Base-by-base conservation (phyloP, 805 yeast genomes). In the Citeromyces matritensis region DNA sequence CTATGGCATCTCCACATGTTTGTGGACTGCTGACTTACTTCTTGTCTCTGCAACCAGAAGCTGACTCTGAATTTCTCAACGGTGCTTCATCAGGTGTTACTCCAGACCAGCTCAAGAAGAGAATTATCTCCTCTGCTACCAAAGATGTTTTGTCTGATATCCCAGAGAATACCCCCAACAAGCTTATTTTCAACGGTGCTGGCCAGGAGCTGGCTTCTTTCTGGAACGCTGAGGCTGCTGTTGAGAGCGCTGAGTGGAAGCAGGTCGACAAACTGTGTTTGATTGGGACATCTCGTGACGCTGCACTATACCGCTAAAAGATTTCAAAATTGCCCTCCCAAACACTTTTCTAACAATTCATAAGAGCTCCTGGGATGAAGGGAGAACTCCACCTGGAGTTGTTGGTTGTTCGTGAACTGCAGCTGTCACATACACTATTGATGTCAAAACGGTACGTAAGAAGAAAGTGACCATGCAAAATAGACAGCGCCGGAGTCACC, bases 1-100 rank as follows among this genome's bases (percentile, higher is more conserved):
- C 97, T 10, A 88, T 88, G 98, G 95, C 97, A 14, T 80, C 96
- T 25, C 97, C 98, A 29, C 95, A 85, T 49, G 86, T 86, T 43
- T 77, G 85, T 37, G 98, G 98, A 44, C 65, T 88, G 53, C 72
- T 85, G 48, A 70, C 95, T 6, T 88, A 88, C 66, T 88, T 72
- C 60, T 62, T 86, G 51, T 78, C 94, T 5, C 69, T 85, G 55
- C 83, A 80, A 58, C 94, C 95, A 42, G 78, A 69, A 29, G 53
- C 73, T 9, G 70, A 64, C 30, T 75, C 85, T 32, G 72, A 70
- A 49, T 80, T 67, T 49, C 63, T 69, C 40, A 55, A 60, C 35
- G 29, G 29, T 15, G 29, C 21, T 15, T 63, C 74, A 15, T 42
- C 59, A 30, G 83, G 75, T 41, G 60, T 80, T 31, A 65, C 86